A percentile compares a stretch with the other conserved stretches of the same genome.
Conservation (phyloP, 2,329 filamentous ascomycete genomes). For the Trichoderma sp. region DNA sequence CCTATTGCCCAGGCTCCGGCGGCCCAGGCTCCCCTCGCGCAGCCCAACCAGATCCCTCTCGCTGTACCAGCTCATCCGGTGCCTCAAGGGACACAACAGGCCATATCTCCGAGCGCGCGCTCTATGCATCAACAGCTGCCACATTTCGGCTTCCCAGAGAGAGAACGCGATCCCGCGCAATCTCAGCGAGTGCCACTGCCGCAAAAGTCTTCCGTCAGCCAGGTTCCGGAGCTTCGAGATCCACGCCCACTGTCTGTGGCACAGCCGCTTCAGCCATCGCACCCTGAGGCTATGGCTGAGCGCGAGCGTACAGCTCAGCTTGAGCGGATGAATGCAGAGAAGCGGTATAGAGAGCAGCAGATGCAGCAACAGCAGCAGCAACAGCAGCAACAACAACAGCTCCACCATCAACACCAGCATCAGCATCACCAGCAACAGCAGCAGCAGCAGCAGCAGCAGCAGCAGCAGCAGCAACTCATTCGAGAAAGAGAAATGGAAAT, state of each 20-base stretch:
- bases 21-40: conserved; percentile 40
- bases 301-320: conserved; percentile 37
- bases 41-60: conserved; percentile 36
- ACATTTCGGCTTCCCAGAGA: conserved; percentile 52
- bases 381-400: conserved; percentile 28
- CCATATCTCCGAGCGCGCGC: conserved; percentile 52
- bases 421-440: conserved; percentile 30
- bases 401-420: conserved; percentile 28
- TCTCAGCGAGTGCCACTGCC: conserved; percentile 46
- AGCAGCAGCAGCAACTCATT: conserved; percentile 26
- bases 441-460: conserved; percentile 28
- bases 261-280: conserved; percentile 41
- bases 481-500: conserved; percentile 28
- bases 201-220: conserved; percentile 44
- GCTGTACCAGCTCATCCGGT: conserved; percentile 43
- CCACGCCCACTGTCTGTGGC: conserved; percentile 42
- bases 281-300: conserved; percentile 41
- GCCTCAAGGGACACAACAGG: conserved; percentile 46
- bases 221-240: conserved; percentile 43
- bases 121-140: conserved; percentile 50
- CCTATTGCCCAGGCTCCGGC: conserved; percentile 52
- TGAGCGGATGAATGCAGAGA: conserved; percentile 42
- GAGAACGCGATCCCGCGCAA: conserved; percentile 43
- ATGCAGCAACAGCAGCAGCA: conserved; percentile 31
- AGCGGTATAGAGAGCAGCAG: conserved; percentile 36